phyloP scores from a whole-genome alignment of 306 rosid species.

The Alnus rubra region DNA sequence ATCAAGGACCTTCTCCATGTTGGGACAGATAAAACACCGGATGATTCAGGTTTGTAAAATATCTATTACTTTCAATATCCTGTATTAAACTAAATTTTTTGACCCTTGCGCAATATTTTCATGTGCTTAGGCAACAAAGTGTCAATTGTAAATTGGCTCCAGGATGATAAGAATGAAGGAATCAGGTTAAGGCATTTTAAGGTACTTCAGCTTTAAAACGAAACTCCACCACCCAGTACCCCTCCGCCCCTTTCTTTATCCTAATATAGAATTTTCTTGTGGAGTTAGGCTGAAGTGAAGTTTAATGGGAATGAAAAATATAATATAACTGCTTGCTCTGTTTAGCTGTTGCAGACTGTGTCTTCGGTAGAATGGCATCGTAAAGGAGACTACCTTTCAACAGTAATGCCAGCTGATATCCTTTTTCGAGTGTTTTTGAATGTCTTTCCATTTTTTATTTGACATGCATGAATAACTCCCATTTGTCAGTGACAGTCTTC shows the following conservation, averaged over 20 bases:
- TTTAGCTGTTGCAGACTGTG: constrained; percentile 66
- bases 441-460: constrained; percentile 18
- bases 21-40: constrained; percentile 43
- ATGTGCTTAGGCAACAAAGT: constrained; percentile 37
- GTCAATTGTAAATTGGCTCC: constrained; percentile 71
- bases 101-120: constrained; percentile 26
- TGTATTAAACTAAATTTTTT: constrained; percentile 14
- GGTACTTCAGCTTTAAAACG: constrained; percentile 49
- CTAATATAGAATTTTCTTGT: constrained; percentile 14
- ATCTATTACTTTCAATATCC: constrained; percentile 13
- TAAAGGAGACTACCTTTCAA: constrained; percentile 91
- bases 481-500: neutral
- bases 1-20: constrained; percentile 65
- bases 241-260: constrained; percentile 15
- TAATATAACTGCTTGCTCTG: constrained; percentile 26
- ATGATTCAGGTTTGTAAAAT: constrained; percentile 64
- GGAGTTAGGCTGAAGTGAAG: constrained; percentile 19
- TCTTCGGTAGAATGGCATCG: constrained; percentile 91
- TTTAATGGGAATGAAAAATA: constrained; percentile 2
- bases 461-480: constrained; percentile 9
- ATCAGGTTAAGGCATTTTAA: constrained; percentile 76
- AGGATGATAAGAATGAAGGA: constrained; percentile 65
- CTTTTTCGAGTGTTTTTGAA: constrained; percentile 33
- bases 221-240: neutral
- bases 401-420: constrained; percentile 96